Conservation (phyloP, 1,139 yeast species). For the Trichomonascaceae sp. region DNA sequence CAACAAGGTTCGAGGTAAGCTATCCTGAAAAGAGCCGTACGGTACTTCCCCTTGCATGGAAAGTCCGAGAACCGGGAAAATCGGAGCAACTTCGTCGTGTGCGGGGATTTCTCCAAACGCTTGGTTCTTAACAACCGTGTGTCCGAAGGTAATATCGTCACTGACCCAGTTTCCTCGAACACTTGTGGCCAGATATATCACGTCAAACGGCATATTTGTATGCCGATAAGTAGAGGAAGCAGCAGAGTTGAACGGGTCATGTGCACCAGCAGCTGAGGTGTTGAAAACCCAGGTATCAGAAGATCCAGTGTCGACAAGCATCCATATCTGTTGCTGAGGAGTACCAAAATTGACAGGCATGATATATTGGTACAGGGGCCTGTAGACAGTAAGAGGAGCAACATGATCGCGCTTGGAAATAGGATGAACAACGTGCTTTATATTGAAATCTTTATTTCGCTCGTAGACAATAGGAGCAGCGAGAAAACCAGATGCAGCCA, state of each 20-base stretch:
- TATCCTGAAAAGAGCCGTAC: slow-evolving; percentile 36
- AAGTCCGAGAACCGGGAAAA: background rate
- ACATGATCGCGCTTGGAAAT: background rate
- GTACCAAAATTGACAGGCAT: slow-evolving; percentile 15
- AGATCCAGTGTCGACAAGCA: slow-evolving; percentile 56
- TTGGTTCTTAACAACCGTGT: slow-evolving; percentile 29
- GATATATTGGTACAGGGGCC: slow-evolving; percentile 19
- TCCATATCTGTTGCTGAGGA: slow-evolving; percentile 18
- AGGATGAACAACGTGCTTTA: background rate
- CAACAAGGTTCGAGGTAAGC: slow-evolving; percentile 44
- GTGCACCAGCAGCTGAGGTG: slow-evolving; percentile 16
- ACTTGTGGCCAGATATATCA: background rate
- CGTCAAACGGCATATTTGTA: slow-evolving; percentile 16
- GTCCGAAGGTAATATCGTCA: slow-evolving; percentile 39
- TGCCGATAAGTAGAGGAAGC: slow-evolving; percentile 17
- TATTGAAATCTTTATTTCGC: background rate
- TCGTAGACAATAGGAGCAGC: background rate
- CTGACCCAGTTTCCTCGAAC: slow-evolving; percentile 45
- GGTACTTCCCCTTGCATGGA: slow-evolving; percentile 32
- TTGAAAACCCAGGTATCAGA: slow-evolving; percentile 56
- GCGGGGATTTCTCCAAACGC: slow-evolving; percentile 19
- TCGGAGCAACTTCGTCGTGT: background rate
- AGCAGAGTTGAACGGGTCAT: slow-evolving; percentile 14
- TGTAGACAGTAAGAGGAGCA: background rate
- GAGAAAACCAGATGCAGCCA: background rate